Evolutionary conservation across 225 moss, liverwort and hornwort genomes (phyloP).

Genomic region (Pseudoscleropodium purum): DNA sequence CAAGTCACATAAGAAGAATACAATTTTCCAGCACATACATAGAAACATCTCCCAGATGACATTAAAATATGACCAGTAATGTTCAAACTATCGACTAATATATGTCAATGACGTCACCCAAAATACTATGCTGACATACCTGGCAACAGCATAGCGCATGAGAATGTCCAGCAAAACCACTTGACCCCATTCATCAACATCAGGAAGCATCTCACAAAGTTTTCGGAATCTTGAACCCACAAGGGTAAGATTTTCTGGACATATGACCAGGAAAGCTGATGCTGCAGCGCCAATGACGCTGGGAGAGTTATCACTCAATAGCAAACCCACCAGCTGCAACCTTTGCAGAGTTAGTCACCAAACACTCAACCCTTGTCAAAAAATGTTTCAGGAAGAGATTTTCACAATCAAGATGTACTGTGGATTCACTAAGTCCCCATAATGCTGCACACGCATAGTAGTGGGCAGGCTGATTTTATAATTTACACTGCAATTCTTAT

Average conservation of each 20-base stretch:
- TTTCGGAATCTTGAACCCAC: conserved; percentile 58
- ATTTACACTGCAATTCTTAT: neutral
- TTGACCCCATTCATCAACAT: conserved; percentile 99
- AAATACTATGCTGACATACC: conserved; percentile 26
- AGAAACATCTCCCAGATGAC: neutral
- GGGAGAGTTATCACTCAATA: conserved; percentile 83
- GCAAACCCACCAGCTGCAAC: conserved; percentile 81
- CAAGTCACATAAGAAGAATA: neutral
- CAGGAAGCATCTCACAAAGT: conserved; percentile 76
- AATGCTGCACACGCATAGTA: neutral
- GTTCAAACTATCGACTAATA: neutral
- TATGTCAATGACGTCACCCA: neutral
- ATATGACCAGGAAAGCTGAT: conserved; percentile 81
- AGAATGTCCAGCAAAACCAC: conserved; percentile 85
- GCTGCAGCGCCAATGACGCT: conserved; percentile 95
- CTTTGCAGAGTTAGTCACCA: conserved; percentile 14
- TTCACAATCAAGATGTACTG: neutral
- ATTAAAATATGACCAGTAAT: neutral
- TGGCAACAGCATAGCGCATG: conserved; percentile 79
- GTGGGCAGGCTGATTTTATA: neutral
- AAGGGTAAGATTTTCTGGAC: conserved; percentile 75
- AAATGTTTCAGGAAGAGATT: neutral
- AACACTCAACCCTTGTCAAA: neutral
- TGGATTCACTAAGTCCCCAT: neutral
- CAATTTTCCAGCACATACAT: neutral